Base-by-base conservation (phyloP, 1,139 yeast species). In the Blastobotrys aristatus region DNA sequence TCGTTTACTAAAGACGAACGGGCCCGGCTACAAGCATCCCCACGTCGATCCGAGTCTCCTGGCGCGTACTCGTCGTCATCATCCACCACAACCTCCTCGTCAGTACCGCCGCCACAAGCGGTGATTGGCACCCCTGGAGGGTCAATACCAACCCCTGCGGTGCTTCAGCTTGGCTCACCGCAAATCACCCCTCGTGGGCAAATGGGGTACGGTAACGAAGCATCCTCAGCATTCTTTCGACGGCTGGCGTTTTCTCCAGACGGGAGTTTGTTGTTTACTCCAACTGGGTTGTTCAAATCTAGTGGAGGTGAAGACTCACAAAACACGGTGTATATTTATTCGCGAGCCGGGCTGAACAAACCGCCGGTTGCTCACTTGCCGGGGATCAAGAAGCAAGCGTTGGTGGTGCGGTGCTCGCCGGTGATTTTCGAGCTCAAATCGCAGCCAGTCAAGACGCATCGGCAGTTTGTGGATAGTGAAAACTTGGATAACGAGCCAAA, bases 231-330 rank as follows among this genome's bases (percentile, higher is more conserved):
- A 1, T 92, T 94, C 62, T 92, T 92, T 70, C 73, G 99, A 52
- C 70, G 98, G 50, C 71, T 90, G 50, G 67, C 82, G 0, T 88
- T 89, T 60, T 83, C 97, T 0, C 96, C 96, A 0, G 97, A 94
- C 64, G 99, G 99, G 0, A 72, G 76, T 46, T 65, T 92, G 37
- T 68, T 92, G 33, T 68, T 92, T 17, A 80, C 95, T 0, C 96
- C 98, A 0, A 82, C 95, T 45, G 97, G 97, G 0, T 72, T 84
- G 17, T 79, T 71, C 64, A 77, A 70, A 53, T 41, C 46, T 14
- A 36, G 18, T 4, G 24, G 5, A 20, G 24, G 47, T 20, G 54
- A 52, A 34, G 45, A 52, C 16, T 33, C 35, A 10, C 26, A 29
- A 14, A 85, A 87, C 60, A 82, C 95, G 0, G 95, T 86, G 1